Conservation (phyloP, 306 rosid genomes). For the Parietaria judaica region DNA sequence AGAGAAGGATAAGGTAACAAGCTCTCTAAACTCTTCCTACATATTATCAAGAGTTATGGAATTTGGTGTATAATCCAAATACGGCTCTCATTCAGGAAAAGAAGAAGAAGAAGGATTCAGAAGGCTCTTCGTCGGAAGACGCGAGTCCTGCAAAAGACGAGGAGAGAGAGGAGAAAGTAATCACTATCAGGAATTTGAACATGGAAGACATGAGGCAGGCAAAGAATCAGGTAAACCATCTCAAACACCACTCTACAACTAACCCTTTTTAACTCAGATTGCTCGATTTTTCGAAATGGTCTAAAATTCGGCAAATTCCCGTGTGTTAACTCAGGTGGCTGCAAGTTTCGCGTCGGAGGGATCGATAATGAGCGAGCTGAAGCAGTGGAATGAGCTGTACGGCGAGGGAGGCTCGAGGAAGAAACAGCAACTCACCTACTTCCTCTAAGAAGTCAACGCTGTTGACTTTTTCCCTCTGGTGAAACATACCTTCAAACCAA, state of each 20-base stretch:
- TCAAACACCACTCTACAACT: not conserved
- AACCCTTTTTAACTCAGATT: not conserved
- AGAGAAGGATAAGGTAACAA: conserved; percentile 56
- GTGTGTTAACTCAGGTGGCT: conserved; percentile 45
- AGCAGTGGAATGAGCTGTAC: conserved; percentile 82
- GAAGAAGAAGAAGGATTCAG: conserved; percentile 57
- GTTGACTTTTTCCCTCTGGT: not conserved
- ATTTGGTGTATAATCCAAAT: not conserved
- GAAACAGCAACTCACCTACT: conserved; percentile 85
- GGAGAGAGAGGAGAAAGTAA: conserved; percentile 46
- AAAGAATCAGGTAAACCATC: conserved; percentile 59
- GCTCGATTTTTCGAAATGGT: too few species aligned
- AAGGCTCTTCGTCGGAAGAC: conserved; percentile 41
- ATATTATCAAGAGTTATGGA: too few species aligned
- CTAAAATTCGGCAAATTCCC: too few species aligned
- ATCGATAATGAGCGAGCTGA: conserved; percentile 74
- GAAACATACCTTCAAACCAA: too few species aligned
- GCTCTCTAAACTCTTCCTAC: conserved; percentile 9
- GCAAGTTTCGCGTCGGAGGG: conserved; percentile 90
- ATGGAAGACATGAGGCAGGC: conserved; percentile 96
- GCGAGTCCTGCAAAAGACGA: conserved; percentile 38
- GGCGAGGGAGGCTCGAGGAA: conserved; percentile 98
- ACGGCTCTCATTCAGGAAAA: conserved; percentile 41
- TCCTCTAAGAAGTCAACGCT: conserved; percentile 41
- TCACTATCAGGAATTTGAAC: conserved; percentile 56